Conservation (phyloP, 768 basidiomycete species). For the Trametes cinnabarina region DNA sequence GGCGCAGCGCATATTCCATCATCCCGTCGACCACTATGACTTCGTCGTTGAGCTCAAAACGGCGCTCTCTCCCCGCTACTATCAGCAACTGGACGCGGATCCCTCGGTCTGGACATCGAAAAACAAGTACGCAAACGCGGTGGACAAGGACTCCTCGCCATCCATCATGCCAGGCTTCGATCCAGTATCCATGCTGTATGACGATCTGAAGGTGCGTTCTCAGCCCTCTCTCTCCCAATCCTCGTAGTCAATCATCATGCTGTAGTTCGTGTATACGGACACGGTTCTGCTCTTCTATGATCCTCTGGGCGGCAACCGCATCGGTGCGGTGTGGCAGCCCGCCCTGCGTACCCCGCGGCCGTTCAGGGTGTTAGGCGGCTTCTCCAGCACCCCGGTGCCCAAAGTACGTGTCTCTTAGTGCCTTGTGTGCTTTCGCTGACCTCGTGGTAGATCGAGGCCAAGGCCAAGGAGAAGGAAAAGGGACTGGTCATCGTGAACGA, state of each 20-base stretch:
- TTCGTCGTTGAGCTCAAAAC: slow-evolving; percentile 76
- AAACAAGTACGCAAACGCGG: slow-evolving; percentile 46
- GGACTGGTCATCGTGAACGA: slow-evolving; percentile 66
- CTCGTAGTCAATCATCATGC: not conserved
- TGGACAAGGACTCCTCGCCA: slow-evolving; percentile 23
- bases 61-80: slow-evolving; percentile 62
- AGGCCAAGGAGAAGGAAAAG: slow-evolving; percentile 45
- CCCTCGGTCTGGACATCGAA: slow-evolving; percentile 43
- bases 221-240: too few relatives aligned
- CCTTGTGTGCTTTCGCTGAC: not conserved
- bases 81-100: slow-evolving; percentile 64
- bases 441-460: slow-evolving; percentile 8
- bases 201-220: slow-evolving; percentile 66
- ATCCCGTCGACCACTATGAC: slow-evolving; percentile 84
- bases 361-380: slow-evolving; percentile 82
- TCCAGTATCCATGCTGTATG: slow-evolving; percentile 63
- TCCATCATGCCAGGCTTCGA: slow-evolving; percentile 70
- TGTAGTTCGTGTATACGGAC: slow-evolving; percentile 67
- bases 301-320: slow-evolving; percentile 68
- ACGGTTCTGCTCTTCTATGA: slow-evolving; percentile 86
- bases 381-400: slow-evolving; percentile 59
- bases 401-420: slow-evolving; percentile 26
- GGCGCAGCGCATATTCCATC: slow-evolving; percentile 57
- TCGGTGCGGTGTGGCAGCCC: slow-evolving; percentile 89
- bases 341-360: slow-evolving; percentile 55